These are phyloP conservation scores for Eucalyptus virginea DNA, from an alignment of 345 rosid species.

Conservation along the genomic window DNA sequence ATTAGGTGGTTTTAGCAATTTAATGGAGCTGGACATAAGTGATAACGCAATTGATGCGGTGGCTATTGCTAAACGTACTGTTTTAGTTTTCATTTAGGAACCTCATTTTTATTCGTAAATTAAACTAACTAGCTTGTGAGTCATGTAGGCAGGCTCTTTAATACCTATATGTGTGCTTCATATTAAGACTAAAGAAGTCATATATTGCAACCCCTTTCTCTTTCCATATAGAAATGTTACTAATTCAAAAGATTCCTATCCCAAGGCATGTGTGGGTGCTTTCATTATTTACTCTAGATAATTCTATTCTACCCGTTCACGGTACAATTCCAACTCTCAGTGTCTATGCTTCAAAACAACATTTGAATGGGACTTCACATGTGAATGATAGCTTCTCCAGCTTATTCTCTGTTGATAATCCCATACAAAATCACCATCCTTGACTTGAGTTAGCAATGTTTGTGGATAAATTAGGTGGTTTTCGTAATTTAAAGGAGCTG, in stretches of 20 bases:
- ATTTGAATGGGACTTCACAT: too few relatives aligned
- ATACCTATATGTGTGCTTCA: background rate
- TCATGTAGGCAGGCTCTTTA: background rate
- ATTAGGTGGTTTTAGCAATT: too few relatives aligned
- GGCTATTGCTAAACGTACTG: fast-evolving
- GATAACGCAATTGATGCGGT: fast-evolving
- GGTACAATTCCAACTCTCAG: too few relatives aligned
- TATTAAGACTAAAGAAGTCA: background rate
- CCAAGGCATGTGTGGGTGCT: background rate
- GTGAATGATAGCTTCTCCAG: too few relatives aligned
- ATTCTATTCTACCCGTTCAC: background rate
- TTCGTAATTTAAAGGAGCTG: fast-evolving
- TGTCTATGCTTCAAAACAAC: background rate
- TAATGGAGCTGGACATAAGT: background rate
- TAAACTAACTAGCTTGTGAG: background rate
- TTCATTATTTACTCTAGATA: too few relatives aligned
- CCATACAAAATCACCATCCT: too few relatives aligned
- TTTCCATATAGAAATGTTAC: too few relatives aligned
- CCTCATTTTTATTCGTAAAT: background rate
- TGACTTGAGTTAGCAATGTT: too few relatives aligned
- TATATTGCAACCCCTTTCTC: background rate
- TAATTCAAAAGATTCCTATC: too few relatives aligned
- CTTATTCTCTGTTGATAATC: too few relatives aligned
- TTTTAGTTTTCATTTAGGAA: too few relatives aligned
- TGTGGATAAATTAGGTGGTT: too few relatives aligned